Evolutionary conservation across 441 rosid species (phyloP), one percentile per base, ranked within the genome.

Genomic region (Populus trichocarpa): DNA sequence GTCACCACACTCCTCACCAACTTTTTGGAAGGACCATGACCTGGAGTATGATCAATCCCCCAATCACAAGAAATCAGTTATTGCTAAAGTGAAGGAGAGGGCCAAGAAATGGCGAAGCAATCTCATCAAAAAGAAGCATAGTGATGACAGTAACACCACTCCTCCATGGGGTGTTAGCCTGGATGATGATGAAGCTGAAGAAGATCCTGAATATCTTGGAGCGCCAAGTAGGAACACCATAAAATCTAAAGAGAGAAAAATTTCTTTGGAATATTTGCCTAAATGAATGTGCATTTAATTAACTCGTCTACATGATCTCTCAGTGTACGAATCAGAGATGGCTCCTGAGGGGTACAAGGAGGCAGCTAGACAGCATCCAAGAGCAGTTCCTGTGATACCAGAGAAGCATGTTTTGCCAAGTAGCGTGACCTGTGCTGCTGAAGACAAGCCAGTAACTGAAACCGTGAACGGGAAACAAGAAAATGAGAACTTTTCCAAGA

Each of bases 291-390:
- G 20, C 6, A 46, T 46, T 46, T 46, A 46, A 46, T 46, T 14
- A 46, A 46, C 57, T 46, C 20, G 20, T 46, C 20, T 14, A 14
- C 57, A 46, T 46, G 57, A 46, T 46, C 20, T 83, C 81, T 5
- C 87, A 95, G 99, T 91, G 94, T 91, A 95, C 77, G 99, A 96
- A 84, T 92, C 98, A 25, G 95, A 93, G 84, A 82, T 89, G 67
- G 98, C 98, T 9, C 95, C 98, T 30, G 91, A 87, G 69, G 87
- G 81, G 57, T 84, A 80, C 32, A 90, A 84, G 85, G 86, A 84
- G 82, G 75, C 82, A 5, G 93, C 94, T 1, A 88, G 88, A 80
- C 91, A 90, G 79, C 89, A 88, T 88, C 94, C 95, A 0, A 84
- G 95, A 77, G 86, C 87, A 73, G 23, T 35, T 64, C 88, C 88